A percentile compares a stretch with the other conserved stretches of the same genome.
These are phyloP conservation scores for Kodamaea ohmeri DNA, from an alignment of 1,139 yeast species.

Conservation along the genomic window DNA sequence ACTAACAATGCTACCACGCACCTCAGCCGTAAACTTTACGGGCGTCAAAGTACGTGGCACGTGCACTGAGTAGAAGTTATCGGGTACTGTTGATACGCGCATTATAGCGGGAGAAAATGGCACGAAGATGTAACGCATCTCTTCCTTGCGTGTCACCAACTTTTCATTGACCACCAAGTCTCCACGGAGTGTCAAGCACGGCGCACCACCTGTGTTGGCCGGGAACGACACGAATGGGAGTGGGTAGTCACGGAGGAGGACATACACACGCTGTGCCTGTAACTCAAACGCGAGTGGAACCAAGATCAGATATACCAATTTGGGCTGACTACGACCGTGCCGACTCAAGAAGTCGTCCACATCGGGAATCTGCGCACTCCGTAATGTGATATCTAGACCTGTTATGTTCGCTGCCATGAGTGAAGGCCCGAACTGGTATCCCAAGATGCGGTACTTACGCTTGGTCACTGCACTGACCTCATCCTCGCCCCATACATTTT, in stretches of 20 bases:
- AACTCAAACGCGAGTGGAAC: slow-evolving; percentile 34
- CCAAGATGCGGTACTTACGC: slow-evolving; percentile 37
- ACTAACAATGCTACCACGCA: slow-evolving; percentile 33
- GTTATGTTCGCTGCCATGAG: slow-evolving; percentile 31
- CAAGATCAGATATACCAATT: slow-evolving; percentile 38
- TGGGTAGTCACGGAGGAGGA: slow-evolving; percentile 40
- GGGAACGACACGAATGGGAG: slow-evolving; percentile 46
- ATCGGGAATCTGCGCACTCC: slow-evolving; percentile 29
- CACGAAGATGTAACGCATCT: slow-evolving; percentile 44
- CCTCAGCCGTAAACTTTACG: slow-evolving; percentile 39
- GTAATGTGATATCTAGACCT: slow-evolving; percentile 32
- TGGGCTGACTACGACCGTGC: slow-evolving; percentile 44
- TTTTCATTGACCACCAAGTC: slow-evolving; percentile 45
- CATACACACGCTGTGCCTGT: slow-evolving; percentile 31
- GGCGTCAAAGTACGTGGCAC: slow-evolving; percentile 48
- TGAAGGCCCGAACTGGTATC: slow-evolving; percentile 36
- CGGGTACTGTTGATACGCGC: slow-evolving; percentile 16
- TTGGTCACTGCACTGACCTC: slow-evolving; percentile 28
- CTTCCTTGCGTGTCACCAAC: slow-evolving; percentile 36
- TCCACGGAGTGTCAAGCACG: slow-evolving; percentile 34
- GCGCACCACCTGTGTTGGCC: slow-evolving; percentile 18
- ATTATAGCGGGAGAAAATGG: slow-evolving; percentile 46
- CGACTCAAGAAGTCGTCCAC: slow-evolving; percentile 37
- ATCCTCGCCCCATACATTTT: slow-evolving; percentile 38
- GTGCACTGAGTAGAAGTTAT: slow-evolving; percentile 40